Base-by-base conservation (phyloP, 148 eudicot species). In the Chenopodium suecicum region DNA sequence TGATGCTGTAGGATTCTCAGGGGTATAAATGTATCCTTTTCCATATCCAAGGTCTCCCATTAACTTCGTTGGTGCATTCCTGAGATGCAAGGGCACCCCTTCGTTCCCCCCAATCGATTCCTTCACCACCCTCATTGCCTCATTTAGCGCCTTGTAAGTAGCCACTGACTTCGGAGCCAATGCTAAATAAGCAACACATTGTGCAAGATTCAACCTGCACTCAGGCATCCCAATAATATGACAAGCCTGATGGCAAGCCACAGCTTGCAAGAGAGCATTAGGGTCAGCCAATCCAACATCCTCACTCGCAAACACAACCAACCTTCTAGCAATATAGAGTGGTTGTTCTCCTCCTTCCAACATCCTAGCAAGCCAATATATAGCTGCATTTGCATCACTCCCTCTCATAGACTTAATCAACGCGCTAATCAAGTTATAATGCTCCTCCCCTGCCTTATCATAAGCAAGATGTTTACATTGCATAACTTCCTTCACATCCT, bases 341-440 rank as follows among this genome's bases (percentile, higher is more conserved):
- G 98, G 96, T 76, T 95, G 85, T 77, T 95, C 98, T 48, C 98
- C 97, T 54, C 97, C 98, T 85, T 92, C 91, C 50, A 95, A 74
- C 98, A 95, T 95, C 83, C 97, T 88, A 7, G 94, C 97, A 31
- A 95, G 86, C 98, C 97, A 95, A 81, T 95, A 95, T 29, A 93
- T 86, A 3, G 97, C 86, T 0, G 98, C 98, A 75, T 95, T 82
- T 0, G 91, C 92, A 86, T 95, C 96, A 23, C 88, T 92, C 27
- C 98, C 98, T 73, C 98, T 90, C 96, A 95, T 95, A 11, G 97
- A 95, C 83, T 95, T 92, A 71, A 90, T 94, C 50, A 95, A 86
- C 7, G 98, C 98, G 37, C 95, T 91, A 5, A 92, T 95, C 9
- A 93, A 76, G 75, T 95, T 92, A 74, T 95, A 93, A 75, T 95